Evolutionary conservation across 2,329 filamentous ascomycete species (phyloP), one percentile per base, ranked within the genome.

Genomic region (Xylariaceae sp.): DNA sequence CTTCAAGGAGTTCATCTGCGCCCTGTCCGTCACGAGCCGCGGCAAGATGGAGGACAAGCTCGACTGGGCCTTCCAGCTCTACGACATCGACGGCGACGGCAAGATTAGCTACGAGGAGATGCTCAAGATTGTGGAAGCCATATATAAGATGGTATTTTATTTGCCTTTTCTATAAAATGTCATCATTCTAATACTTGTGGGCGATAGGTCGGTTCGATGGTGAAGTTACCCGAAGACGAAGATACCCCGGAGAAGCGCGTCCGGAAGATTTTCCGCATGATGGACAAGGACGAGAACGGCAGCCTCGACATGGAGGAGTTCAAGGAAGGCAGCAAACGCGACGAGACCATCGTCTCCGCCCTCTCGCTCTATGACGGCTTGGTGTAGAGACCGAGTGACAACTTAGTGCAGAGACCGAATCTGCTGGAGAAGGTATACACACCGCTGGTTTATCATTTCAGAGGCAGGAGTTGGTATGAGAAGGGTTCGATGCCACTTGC

Each of bases 101-200:
- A 95, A 96, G 76, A 98, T 98, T 64, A 95, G 87, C 67, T 98
- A 97, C 68, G 89, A 97, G 44, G 93, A 98, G 75, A 98, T 98
- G 93, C 76, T 98, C 56, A 86, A 90, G 59, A 98, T 98, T 65
- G 93, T 98, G 45, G 92, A 97, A 73, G 93, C 93, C 44, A 98
- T 98, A 65, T 98, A 98, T 79, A 98, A 97, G 71, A 98, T 98
- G 93, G 93, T 97, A 68, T n/a, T n/a, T n/a, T n/a, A n/a, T n/a
- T n/a, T n/a, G n/a, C n/a, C n/a, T n/a, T n/a, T n/a, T n/a, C n/a
- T n/a, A n/a, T n/a, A n/a, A n/a, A n/a, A n/a, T n/a, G n/a, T n/a
- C n/a, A n/a, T n/a, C n/a, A n/a, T n/a, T n/a, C n/a, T n/a, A n/a
- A n/a, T n/a, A n/a, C n/a, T n/a, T n/a, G n/a, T n/a, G n/a, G n/a